Conservation (phyloP, 2,329 filamentous ascomycete species). For the Scytalidium lignicola region DNA sequence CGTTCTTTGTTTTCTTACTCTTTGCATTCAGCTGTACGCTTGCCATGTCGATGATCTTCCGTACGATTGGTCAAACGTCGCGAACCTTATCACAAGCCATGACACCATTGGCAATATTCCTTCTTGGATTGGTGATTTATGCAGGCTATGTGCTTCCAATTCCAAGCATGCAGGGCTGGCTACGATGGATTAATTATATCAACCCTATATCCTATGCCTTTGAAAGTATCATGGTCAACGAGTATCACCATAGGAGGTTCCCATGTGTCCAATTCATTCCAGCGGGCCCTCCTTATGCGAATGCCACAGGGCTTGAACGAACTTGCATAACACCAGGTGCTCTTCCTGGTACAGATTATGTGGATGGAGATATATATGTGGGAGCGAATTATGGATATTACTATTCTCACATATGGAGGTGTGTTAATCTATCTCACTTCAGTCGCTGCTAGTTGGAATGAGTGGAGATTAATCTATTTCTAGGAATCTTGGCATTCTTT, state of each 20-base stretch:
- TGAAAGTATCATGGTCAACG: constrained; percentile 74
- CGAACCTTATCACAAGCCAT: constrained; percentile 61
- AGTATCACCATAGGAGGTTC: constrained; percentile 47
- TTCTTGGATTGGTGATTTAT: constrained; percentile 9
- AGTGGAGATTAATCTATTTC: not conserved
- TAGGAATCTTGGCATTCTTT: constrained; percentile 59
- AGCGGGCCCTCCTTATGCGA: not conserved
- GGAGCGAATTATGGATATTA: constrained; percentile 49
- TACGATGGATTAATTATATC: constrained; percentile 69
- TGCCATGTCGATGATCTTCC: constrained; percentile 77
- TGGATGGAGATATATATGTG: constrained; percentile 54
- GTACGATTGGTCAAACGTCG: constrained; percentile 68
- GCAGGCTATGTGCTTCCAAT: constrained; percentile 33
- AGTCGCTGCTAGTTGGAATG: too few relatives aligned
- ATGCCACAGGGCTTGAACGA: not conserved
- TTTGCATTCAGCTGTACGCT: constrained; percentile 8
- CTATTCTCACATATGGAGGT: constrained; percentile 54
- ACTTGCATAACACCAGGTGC: constrained; percentile 55
- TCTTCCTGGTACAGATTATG: constrained; percentile 40
- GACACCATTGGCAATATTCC: constrained; percentile 51
- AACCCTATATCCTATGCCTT: constrained; percentile 64
- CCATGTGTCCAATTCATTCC: constrained; percentile 7
- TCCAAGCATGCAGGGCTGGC: constrained; percentile 69
- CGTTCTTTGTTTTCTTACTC: constrained; percentile 71
- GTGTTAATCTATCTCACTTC: not conserved